A percentile compares a stretch with the other conserved stretches of the same genome.
phyloP scores from a whole-genome alignment of 768 basidiomycete genomes.

The Suillus placidus region DNA sequence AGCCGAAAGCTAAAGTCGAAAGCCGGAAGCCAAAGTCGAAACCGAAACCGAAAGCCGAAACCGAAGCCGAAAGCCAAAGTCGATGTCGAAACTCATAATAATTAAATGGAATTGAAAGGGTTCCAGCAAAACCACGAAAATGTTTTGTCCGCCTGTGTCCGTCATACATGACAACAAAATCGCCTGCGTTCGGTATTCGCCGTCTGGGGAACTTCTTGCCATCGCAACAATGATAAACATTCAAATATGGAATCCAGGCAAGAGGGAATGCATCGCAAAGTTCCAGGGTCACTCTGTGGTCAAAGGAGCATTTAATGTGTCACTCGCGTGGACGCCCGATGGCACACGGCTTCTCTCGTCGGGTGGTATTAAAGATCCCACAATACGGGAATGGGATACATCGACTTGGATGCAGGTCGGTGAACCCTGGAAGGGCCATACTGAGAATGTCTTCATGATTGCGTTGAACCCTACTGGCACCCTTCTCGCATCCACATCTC shows the following conservation, averaged over 20 bases:
- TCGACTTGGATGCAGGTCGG: neutral
- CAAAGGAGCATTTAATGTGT: neutral
- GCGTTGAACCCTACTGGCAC: conserved; percentile 1
- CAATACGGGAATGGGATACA: neutral
- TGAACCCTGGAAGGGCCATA: neutral
- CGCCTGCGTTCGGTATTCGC: neutral
- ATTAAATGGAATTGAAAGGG: no score
- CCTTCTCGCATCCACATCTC: neutral
- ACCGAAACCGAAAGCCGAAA: no score
- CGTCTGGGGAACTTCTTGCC: neutral
- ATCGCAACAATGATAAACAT: neutral
- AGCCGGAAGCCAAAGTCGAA: no score
- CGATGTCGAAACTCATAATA: no score
- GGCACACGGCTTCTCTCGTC: neutral
- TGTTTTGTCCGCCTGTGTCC: no score
- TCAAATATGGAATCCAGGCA: neutral
- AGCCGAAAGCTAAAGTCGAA: no score
- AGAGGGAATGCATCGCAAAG: neutral
- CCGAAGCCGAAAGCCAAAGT: no score
- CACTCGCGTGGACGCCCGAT: neutral
- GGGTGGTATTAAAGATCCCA: fast-evolving
- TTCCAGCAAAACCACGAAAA: no score
- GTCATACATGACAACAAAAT: no score
- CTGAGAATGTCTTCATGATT: fast-evolving
- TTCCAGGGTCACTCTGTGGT: neutral